Evolutionary conservation across 2,329 filamentous ascomycete species (phyloP).

Genomic region (Rasamsonia emersonii): DNA sequence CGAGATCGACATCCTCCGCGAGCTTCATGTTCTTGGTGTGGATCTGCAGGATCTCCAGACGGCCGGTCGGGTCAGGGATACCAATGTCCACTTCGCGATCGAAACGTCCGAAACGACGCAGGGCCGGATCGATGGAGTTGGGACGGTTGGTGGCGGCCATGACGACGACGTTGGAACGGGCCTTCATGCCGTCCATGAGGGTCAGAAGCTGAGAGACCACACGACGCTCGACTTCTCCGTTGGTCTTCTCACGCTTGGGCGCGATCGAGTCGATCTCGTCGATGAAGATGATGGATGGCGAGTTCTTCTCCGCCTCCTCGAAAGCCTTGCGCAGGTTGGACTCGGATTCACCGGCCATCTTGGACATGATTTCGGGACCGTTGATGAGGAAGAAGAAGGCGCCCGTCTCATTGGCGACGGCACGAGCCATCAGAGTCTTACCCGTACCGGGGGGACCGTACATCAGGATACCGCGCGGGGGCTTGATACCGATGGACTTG

Average conservation of each 20-base stretch:
- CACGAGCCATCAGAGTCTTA: slow-evolving; percentile 99
- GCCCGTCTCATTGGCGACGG: slow-evolving; percentile 96
- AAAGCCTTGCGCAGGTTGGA: slow-evolving; percentile 99
- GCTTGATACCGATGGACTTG: slow-evolving; percentile 99
- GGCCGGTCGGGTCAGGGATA: slow-evolving; percentile 91
- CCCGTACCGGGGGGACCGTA: slow-evolving; percentile 98
- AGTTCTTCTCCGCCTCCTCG: slow-evolving; percentile 96
- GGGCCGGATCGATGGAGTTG: slow-evolving; percentile 94
- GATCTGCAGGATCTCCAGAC: slow-evolving; percentile 97
- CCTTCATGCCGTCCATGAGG: slow-evolving; percentile 99
- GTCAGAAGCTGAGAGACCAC: slow-evolving; percentile 99
- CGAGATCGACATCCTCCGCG: slow-evolving; percentile 88
- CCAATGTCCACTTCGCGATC: slow-evolving; percentile 98
- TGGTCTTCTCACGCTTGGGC: slow-evolving; percentile 95
- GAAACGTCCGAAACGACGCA: slow-evolving; percentile 97
- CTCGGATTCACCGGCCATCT: slow-evolving; percentile 99
- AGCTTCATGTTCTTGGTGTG: slow-evolving; percentile 99
- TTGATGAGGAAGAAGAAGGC: slow-evolving; percentile 99
- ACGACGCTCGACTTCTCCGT: slow-evolving; percentile 95
- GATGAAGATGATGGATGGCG: slow-evolving; percentile 96
- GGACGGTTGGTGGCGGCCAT: slow-evolving; percentile 98
- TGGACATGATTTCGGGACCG: slow-evolving; percentile 93
- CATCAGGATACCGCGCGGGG: slow-evolving; percentile 98
- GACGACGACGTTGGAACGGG: slow-evolving; percentile 99
- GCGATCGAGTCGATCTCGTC: slow-evolving; percentile 98